Base-by-base conservation (phyloP, 164 flowering plant species). In the Nelumbo lutea region DNA sequence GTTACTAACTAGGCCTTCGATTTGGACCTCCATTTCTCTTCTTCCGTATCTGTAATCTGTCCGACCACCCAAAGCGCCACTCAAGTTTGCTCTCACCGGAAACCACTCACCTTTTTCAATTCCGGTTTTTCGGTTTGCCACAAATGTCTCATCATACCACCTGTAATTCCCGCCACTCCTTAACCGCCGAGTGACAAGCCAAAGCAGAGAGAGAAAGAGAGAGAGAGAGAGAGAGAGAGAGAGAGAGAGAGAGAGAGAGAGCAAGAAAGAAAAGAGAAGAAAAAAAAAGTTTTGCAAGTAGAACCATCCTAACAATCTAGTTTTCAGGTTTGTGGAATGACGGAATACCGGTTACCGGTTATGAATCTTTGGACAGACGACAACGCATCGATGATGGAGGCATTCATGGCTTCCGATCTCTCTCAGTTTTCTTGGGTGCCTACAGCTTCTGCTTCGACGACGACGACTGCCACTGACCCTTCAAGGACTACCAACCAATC, bases 351-450 rank as follows among this genome's bases (percentile, higher is more conserved):
- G 9, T 10, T 73, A 1, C 69, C 83, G n/a, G 52, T 73, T 14
- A 85, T 84, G 85, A 84, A 85, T 70, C 69, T 82, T 0, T 87
- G 89, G 88, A 59, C 82, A 0, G 88, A 87, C 68, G 86, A 78
- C 61, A 83, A 83, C 77, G 71, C 74, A 0, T 77, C 88, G 2
- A 80, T 85, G 70, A 83, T 85, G 84, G 89, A 87, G 13, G 83
- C 84, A 1, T 83, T 85, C 65, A 81, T 85, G 77, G 69, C 75
- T 63, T 68, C 86, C 59, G 90, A 88, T 70, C 78, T 82, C 7
- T n/a, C 82, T 1, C 56, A 80, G 1, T 67, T 79, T 61, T 11
- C 40, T 50, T 82, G 85, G 88, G 75, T 83, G 2, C 58, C 76
- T 5, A 69, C 83, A 6, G 59, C 84, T 3, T 1, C 69, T 41